Percentiles rank a stretch among this genome's conserved stretches.
Evolutionary conservation across 78 protist species (phyloP).

Genomic region (Emiliania huxleyi): DNA sequence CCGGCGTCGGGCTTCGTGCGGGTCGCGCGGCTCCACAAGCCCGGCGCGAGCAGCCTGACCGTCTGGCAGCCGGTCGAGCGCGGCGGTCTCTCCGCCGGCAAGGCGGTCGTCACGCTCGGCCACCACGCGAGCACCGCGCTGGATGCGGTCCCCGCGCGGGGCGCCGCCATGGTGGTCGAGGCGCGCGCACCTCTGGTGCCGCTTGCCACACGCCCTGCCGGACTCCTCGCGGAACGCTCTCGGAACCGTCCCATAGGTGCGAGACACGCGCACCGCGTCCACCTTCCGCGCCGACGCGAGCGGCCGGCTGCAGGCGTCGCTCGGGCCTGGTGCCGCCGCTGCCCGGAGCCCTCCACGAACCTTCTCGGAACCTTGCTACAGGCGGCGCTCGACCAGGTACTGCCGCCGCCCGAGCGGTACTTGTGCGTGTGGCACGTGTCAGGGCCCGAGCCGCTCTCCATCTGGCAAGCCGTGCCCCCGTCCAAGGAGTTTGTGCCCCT

Average conservation of each 20-base stretch:
- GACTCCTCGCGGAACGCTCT: too few relatives aligned
- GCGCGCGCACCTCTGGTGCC: too few relatives aligned
- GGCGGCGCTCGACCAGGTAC: constrained; percentile 10
- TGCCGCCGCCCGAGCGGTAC: neutral
- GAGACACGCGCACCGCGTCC: too few relatives aligned
- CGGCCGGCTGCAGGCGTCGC: too few relatives aligned
- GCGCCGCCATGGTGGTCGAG: neutral
- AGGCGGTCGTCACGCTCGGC: neutral
- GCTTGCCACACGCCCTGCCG: too few relatives aligned
- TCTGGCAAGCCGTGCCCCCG: constrained; percentile 36
- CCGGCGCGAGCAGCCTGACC: neutral
- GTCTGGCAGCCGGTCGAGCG: neutral
- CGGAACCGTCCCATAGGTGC: too few relatives aligned
- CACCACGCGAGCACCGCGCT: neutral
- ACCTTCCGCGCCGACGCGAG: too few relatives aligned
- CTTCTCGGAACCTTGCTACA: neutral
- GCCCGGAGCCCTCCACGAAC: too few relatives aligned
- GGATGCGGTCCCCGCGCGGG: neutral
- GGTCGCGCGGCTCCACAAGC: neutral
- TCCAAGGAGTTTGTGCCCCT: constrained; percentile 20
- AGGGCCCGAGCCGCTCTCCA: neutral
- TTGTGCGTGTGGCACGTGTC: neutral
- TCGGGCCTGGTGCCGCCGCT: too few relatives aligned
- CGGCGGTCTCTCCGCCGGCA: neutral
- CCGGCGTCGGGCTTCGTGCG: neutral